Base-by-base conservation (phyloP, 2,329 filamentous ascomycete genomes). In the Blastomyces emzantsi region DNA sequence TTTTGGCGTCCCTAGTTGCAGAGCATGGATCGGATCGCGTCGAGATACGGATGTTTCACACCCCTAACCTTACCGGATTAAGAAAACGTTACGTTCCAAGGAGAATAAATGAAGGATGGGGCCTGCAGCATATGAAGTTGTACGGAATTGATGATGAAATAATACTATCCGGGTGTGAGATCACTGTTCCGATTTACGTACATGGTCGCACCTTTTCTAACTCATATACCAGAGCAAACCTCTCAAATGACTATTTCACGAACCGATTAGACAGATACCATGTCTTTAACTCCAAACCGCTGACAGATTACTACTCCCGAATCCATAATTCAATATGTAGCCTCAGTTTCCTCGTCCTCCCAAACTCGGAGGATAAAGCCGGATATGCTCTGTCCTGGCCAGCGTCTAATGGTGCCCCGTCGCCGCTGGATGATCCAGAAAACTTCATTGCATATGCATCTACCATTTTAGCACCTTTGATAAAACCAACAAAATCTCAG, bases 51-150 rank as follows among this genome's bases (percentile, higher is more conserved):
- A 95, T 99, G 92, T 99, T 95, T 73, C 94, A 99, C 76, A 99
- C 94, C 0, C 94, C 94, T 0, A 99, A 99, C 71, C 78, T 99
- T 67, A 96, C 90, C 2, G 94, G 94, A 0, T 70, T 95, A 64
- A 85, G 88, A 60, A 97, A 97, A 77, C 87, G 87, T 70, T 81
- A 90, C 68, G 85, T 97, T 1, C 94, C 94, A 0, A 90, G 86
- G 72, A 84, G 94, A 25, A 93, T 99, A 73, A 99, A 99, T 69
- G 94, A 99, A 77, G 94, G 94, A 22, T 99, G 94, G 94, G 94
- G 94, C 0, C 78, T 99, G 66, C 94, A 99, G 74, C 94, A 99
- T 73, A 99, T 99, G 93, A 99, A 99, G 81, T 81, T 99, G 0
- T 99, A 99, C 70, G 94, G 94, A 0, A 80, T 96, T 28, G 94